Evolutionary conservation across 2,329 filamentous ascomycete genomes (phyloP).

Genomic region (Cercospora sesami): DNA sequence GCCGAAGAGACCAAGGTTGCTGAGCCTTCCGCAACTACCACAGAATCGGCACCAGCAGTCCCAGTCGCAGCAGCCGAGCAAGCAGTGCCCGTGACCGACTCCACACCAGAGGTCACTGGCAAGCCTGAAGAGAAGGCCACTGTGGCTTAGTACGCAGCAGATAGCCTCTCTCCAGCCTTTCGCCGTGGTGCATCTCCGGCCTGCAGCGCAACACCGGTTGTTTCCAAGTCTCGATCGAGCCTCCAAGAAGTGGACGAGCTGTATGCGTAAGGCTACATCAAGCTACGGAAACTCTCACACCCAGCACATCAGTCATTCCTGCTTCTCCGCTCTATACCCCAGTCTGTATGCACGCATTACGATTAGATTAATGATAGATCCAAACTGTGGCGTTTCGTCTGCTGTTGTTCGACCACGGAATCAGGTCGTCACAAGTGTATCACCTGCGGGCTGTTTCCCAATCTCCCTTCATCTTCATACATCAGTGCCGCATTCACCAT

Average conservation of each 20-base stretch:
- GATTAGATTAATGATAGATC: not conserved
- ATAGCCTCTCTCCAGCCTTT: conserved; percentile 2
- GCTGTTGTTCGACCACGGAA: not conserved
- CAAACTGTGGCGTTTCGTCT: not conserved
- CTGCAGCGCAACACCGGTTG: not conserved
- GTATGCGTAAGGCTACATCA: not conserved
- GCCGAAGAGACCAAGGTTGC: not conserved
- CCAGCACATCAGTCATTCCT: not conserved
- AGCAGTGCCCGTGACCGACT: not conserved
- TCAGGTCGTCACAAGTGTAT: conserved; percentile 32
- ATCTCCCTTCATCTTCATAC: conserved; percentile 49
- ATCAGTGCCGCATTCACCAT: conserved; percentile 64
- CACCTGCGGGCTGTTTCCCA: conserved; percentile 50
- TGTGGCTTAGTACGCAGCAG: conserved; percentile 15
- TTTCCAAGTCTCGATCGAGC: not conserved
- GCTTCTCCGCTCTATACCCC: conserved; percentile 16
- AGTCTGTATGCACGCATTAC: not conserved
- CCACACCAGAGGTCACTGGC: conserved; percentile 15
- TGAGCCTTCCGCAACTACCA: not conserved
- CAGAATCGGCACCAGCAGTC: not conserved
- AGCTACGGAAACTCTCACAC: not conserved
- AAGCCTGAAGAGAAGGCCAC: conserved; percentile 23
- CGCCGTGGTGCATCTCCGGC: not conserved
- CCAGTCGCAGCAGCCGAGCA: not conserved
- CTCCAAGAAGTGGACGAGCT: not conserved